Evolutionary conservation across 208 protist species (phyloP).

Genomic region (Crithidia mellificae): DNA sequence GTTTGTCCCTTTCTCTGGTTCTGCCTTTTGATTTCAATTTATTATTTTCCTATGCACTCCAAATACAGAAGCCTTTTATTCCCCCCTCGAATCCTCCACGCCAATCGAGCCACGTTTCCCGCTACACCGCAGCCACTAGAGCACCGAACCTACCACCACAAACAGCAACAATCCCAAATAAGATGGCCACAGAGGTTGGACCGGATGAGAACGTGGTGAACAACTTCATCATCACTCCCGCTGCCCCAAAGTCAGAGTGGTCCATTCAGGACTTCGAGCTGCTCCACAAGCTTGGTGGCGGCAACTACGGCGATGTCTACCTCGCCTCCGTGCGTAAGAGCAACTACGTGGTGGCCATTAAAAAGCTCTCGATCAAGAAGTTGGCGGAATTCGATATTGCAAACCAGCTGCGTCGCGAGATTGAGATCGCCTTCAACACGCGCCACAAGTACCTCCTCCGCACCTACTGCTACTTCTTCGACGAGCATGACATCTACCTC

Average conservation of each 20-base stretch:
- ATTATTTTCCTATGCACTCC: too few species aligned
- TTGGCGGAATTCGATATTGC: slow-evolving; percentile 95
- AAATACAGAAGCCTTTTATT: too few species aligned
- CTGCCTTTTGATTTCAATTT: too few species aligned
- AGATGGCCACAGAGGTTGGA: slow-evolving; percentile 60
- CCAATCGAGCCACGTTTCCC: too few species aligned
- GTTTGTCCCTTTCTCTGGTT: too few species aligned
- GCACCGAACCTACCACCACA: too few species aligned
- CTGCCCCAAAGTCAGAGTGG: slow-evolving; percentile 74
- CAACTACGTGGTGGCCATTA: slow-evolving; percentile 98
- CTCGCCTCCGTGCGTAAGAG: slow-evolving; percentile 96
- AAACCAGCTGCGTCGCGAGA: slow-evolving; percentile 97
- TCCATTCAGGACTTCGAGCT: slow-evolving; percentile 94
- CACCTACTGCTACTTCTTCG: slow-evolving; percentile 98
- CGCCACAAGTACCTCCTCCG: slow-evolving; percentile 98
- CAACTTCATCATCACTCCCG: slow-evolving; percentile 70
- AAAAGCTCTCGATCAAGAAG: slow-evolving; percentile 95
- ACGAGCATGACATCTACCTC: slow-evolving; percentile 97
- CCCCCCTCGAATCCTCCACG: too few species aligned
- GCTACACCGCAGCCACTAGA: too few species aligned
- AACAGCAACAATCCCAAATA: background rate
- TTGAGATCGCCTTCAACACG: slow-evolving; percentile 99
- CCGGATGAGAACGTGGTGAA: slow-evolving; percentile 60
- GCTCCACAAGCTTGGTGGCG: slow-evolving; percentile 93
- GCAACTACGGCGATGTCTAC: slow-evolving; percentile 99